Evolutionary conservation across 1,284 basidiomycete genomes (phyloP), one percentile per base, ranked within the genome.

Genomic region (Sanguinoderma infundibulare): DNA sequence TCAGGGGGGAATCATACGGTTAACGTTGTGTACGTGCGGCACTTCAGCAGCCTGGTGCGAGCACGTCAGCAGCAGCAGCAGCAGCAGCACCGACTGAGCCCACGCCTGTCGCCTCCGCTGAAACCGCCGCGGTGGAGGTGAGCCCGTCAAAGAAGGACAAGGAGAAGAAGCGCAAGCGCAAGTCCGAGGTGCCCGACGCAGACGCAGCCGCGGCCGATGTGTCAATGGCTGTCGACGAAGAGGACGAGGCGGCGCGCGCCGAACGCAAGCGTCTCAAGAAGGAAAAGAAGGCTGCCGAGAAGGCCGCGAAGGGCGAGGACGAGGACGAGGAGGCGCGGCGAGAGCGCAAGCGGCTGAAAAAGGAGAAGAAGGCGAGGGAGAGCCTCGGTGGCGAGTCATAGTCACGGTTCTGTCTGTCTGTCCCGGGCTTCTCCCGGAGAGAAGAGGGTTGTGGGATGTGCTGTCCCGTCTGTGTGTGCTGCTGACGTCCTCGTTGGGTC

Each of bases 161-260:
- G 72, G 87, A 90, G 72, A 92, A 91, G 76, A 91, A 91, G 71
- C 82, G 88, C 50, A 91, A 90, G 72, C 84, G 87, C 39, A 89
- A 90, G 72, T 87, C 87, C 14, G 89, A 91, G 72, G 81, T 74
- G 28, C 71, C 77, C 14, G 82, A 81, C 52, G 71, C 67, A 39
- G 78, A 77, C 40, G 73, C 71, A 2, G n/a, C n/a, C n/a, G n/a
- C n/a, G n/a, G n/a, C n/a, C n/a, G 79, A 82, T 63, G 77, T 81
- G 20, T 78, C 81, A 8, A 80, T 82, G 74, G 74, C 69, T 0
- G 74, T 71, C 24, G 77, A 76, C 28, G 78, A 75, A 39, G 79
- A 83, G 59, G 86, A 88, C 55, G 88, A 87, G 10, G 87, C 87
- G 62, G 87, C 84, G 42, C 64, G 69, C 52, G 66, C 72, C 34